Evolutionary conservation across 768 basidiomycete species (phyloP).

Genomic region (Kwoniella newhampshirensis): DNA sequence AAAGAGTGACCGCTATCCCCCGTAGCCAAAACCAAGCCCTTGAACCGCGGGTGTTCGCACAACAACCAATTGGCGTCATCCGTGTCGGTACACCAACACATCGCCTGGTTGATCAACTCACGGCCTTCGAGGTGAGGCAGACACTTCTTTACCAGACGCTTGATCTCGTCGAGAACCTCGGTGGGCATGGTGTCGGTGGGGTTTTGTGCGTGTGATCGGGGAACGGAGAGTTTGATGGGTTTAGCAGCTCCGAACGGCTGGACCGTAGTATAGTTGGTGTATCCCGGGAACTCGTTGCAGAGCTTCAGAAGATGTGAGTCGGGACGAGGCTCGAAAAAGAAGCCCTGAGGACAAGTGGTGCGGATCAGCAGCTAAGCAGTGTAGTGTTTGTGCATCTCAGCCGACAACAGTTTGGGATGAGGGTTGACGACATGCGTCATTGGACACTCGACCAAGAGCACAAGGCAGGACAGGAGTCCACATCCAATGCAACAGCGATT

Average conservation of each 20-base stretch:
- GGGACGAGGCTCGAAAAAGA: constrained; percentile 47
- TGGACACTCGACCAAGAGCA: no score
- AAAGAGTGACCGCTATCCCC: constrained; percentile 45
- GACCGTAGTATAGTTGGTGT: constrained; percentile 28
- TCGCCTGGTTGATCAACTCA: constrained; percentile 27
- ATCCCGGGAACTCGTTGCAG: constrained; percentile 51
- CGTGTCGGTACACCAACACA: constrained; percentile 51
- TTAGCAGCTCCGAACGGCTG: constrained; percentile 35
- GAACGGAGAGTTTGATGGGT: constrained; percentile 38
- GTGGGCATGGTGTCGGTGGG: constrained; percentile 49
- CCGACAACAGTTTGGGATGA: no score
- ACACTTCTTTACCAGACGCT: constrained; percentile 34
- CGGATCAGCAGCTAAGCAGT: no score
- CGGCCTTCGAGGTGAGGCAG: constrained; percentile 32
- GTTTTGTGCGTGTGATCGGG: constrained; percentile 49
- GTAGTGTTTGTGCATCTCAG: no score
- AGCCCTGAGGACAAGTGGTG: constrained; percentile 29
- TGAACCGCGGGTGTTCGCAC: constrained; percentile 40
- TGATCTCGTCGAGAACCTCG: constrained; percentile 34
- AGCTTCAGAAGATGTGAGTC: constrained; percentile 34
- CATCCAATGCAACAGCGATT: no score
- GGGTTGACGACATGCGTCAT: no score
- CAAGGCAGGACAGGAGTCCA: no score
- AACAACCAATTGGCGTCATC: constrained; percentile 45
- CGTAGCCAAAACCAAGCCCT: constrained; percentile 40